Conservation (phyloP, 768 basidiomycete species). For the Omphalotus guepiniiformis region DNA sequence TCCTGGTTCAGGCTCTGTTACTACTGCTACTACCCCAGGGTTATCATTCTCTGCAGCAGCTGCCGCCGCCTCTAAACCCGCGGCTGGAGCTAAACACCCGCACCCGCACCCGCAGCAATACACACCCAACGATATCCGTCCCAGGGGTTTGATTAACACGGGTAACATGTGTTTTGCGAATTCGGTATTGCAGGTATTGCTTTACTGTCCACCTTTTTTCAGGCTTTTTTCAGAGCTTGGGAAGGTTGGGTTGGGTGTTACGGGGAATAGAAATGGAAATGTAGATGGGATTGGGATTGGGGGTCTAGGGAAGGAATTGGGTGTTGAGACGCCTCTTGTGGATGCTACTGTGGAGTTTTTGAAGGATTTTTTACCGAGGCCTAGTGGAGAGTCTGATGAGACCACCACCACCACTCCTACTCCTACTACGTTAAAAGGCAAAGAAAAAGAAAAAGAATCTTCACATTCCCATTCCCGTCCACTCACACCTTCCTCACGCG, state of each 20-base stretch:
- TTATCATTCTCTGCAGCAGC: conserved; percentile 15
- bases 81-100: neutral
- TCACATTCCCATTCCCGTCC: too few species aligned
- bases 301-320: conserved; percentile 16
- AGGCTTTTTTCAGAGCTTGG: conserved; percentile 71
- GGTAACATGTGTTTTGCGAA: conserved; percentile 99
- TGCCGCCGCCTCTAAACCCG: neutral
- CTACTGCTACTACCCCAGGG: neutral
- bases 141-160: conserved; percentile 86
- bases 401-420: conserved; percentile 6
- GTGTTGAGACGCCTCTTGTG: conserved; percentile 47
- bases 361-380: conserved; percentile 57
- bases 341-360: conserved; percentile 72
- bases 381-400: conserved; percentile 20
- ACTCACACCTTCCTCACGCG: neutral
- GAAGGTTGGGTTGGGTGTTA: conserved; percentile 35
- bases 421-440: conserved; percentile 29
- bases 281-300: conserved; percentile 22
- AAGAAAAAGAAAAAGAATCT: conserved; percentile 35
- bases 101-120: too few species aligned
- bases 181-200: conserved; percentile 84
- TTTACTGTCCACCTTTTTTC: conserved; percentile 87
- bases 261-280: conserved; percentile 24
- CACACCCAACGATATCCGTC: conserved; percentile 35
- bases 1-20: conserved; percentile 10